Evolutionary conservation across 768 basidiomycete species (phyloP), one percentile per base, ranked within the genome.

Genomic region (Lentinula raphanica): DNA sequence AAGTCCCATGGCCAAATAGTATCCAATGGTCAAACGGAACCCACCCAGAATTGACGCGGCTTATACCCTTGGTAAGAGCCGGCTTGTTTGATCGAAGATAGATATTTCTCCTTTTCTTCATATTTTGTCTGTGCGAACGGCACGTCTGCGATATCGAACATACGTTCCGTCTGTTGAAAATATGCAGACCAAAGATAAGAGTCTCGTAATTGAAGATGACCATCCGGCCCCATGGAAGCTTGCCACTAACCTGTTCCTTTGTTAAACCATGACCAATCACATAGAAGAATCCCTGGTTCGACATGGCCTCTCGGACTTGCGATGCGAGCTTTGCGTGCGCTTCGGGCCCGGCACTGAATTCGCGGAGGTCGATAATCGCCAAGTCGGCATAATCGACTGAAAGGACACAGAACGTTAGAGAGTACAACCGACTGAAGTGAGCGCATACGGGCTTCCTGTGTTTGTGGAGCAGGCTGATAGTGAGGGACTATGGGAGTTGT

Each of bases 41-140:
- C 23, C 55, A 81, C 80, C 77, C 76, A 83, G 58, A 79, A 79
- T 40, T 75, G 71, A 3, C 77, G 71, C 9, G 69, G 70, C 63
- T 84, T 84, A 62, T 84, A 84, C 1, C 82, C 82, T 60, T 79
- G 76, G 61, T 74, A 82, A 3, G 77, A 74, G 5, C 78, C 79
- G 0, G 70, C 74, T 28, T 76, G 69, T 57, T 77, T 77, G 57
- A 73, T 74, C 28, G 67, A 69, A 0, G 71, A 74, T 2, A 64
- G 64, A 59, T 78, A 77, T 21, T 58, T 58, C 53, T 71, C 60
- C 64, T 79, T 80, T 66, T 82, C 79, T 21, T 76, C 76, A 0
- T 68, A 65, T 1, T 60, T 56, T 3, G 79, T 76, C 31, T 68
- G 66, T 8, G 72, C 66, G 58, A 80, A 79, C 12, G 76, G 70